A percentile compares a stretch with the other conserved stretches of the same genome.
These are phyloP conservation scores for Cutaneotrichosporon sp. DNA, from an alignment of 1,284 basidiomycete genomes.

Conservation along the genomic window DNA sequence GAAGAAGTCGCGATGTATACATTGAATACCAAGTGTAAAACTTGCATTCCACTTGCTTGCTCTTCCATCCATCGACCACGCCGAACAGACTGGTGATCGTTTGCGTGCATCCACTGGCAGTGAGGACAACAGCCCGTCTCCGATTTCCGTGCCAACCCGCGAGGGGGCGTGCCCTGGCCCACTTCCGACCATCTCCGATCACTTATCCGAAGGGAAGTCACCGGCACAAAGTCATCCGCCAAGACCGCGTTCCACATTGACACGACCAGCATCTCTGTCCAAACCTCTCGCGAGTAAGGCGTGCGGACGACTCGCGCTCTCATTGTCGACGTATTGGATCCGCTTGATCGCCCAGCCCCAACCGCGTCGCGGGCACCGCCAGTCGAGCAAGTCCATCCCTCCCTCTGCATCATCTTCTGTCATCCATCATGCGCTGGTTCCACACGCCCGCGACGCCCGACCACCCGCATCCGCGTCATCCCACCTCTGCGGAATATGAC, in stretches of 20 bases:
- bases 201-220: not conserved
- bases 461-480: constrained; percentile 1
- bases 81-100: not conserved
- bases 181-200: constrained; percentile 18
- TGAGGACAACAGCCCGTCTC: not conserved
- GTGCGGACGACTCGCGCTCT: not conserved
- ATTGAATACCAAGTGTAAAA: not conserved
- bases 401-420: not conserved
- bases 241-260: not conserved
- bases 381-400: not conserved
- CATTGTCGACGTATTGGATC: not conserved
- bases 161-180: not conserved
- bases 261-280: not conserved
- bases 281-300: not conserved
- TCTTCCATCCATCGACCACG: not conserved
- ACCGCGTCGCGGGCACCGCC: not conserved
- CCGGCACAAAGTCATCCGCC: not conserved
- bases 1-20: not conserved
- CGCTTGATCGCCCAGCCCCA: not conserved
- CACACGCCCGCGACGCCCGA: not conserved
- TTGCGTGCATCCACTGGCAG: not conserved
- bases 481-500: not conserved
- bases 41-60: not conserved
- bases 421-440: constrained; percentile 4
- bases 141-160: not conserved